Conservation (phyloP, 176 grass and related monocot species). For the Triticum aestivum region IWGSC_CS_RefSeq_v2.1 NC_057806.1:618181717-618182216, state of each 20-base stretch:
- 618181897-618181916: neutral
- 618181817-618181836: too few relatives aligned
- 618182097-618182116: neutral
- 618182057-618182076: neutral
- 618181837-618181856: too few relatives aligned
- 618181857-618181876: too few relatives aligned
- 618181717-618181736: neutral
- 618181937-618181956: neutral
- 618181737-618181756: neutral
- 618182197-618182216: conserved; percentile 78
- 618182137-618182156: neutral
- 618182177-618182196: neutral
- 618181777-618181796: too few relatives aligned
- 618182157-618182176: too few relatives aligned
- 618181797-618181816: too few relatives aligned
- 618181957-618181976: neutral
- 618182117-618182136: neutral
- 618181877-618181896: neutral
- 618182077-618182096: neutral
- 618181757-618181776: neutral
- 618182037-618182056: neutral
- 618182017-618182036: neutral
- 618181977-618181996: neutral
- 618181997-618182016: neutral
- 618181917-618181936: neutral